These are phyloP conservation scores for Debaryomyces prosopidis DNA, from an alignment of 805 yeast species.

Conservation along the genomic window DNA sequence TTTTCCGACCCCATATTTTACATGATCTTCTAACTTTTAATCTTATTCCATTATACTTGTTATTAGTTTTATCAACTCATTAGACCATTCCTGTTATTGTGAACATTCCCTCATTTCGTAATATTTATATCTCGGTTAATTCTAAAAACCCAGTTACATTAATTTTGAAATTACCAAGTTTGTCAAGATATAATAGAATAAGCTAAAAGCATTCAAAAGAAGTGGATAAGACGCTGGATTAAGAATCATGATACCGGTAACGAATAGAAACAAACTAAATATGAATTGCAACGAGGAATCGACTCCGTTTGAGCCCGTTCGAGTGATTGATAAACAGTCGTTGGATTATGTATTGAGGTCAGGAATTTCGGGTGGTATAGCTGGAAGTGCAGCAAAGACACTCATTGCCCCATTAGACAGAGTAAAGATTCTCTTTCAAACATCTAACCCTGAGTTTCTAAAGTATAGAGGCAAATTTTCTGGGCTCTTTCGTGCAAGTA, in stretches of 20 bases:
- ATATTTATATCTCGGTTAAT: background rate
- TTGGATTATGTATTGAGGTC: slow-evolving; percentile 77
- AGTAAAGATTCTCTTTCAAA: slow-evolving; percentile 92
- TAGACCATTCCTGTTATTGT: no score
- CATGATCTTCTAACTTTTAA: background rate
- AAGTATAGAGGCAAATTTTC: slow-evolving; percentile 76
- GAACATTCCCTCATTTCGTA: background rate
- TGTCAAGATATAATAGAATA: background rate
- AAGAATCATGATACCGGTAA: background rate
- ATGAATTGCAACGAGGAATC: slow-evolving; percentile 25
- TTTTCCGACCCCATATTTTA: slow-evolving; percentile 5
- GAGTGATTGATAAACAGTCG: slow-evolving; percentile 63
- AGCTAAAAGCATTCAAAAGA: no score
- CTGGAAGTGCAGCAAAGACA: slow-evolving; percentile 96
- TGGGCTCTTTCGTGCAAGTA: slow-evolving; percentile 76
- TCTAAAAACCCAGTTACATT: no score
- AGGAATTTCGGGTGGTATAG: slow-evolving; percentile 92
- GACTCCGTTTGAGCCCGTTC: slow-evolving; percentile 28
- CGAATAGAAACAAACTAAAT: background rate
- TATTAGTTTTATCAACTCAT: no score
- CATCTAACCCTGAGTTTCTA: slow-evolving; percentile 85
- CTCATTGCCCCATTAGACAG: slow-evolving; percentile 94
- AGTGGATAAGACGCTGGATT: background rate
- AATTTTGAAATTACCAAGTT: no score
- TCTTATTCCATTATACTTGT: no score